These are phyloP conservation scores for Eutrema yunnanense DNA, from an alignment of 345 rosid species.

Conservation along the genomic window DNA sequence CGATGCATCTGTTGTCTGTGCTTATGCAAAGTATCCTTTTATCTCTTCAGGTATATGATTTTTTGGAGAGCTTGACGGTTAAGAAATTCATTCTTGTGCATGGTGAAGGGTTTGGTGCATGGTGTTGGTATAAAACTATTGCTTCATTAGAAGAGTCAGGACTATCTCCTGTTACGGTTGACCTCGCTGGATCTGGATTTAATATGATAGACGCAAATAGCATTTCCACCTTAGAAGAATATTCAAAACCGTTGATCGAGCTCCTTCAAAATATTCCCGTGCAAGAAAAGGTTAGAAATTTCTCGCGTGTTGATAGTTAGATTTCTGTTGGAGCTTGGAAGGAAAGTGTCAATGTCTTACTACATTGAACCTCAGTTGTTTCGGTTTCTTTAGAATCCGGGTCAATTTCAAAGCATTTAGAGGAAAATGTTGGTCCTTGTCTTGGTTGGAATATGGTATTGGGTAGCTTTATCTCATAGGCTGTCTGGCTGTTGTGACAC, in stretches of 20 bases:
- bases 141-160: slow-evolving; percentile 79
- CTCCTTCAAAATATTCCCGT: slow-evolving; percentile 55
- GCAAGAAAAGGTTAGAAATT: slow-evolving; percentile 66
- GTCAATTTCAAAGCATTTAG: background rate
- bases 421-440: background rate
- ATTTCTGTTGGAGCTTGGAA: background rate
- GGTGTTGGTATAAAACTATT: slow-evolving; percentile 96
- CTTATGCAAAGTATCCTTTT: background rate
- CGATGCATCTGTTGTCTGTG: background rate
- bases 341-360: background rate
- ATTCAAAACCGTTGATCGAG: slow-evolving; percentile 66
- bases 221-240: slow-evolving; percentile 64
- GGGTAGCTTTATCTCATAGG: background rate
- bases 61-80: slow-evolving; percentile 49
- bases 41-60: slow-evolving; percentile 44
- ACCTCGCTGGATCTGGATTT: slow-evolving; percentile 81
- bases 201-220: slow-evolving; percentile 52
- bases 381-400: background rate
- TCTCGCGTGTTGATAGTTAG: background rate
- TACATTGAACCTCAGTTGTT: background rate
- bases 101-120: slow-evolving; percentile 96
- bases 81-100: slow-evolving; percentile 69
- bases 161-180: slow-evolving; percentile 57
- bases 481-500: background rate
- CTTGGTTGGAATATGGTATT: background rate